A percentile compares a stretch with the other conserved stretches of the same genome.
These are phyloP conservation scores for Calonectria pseudoreteaudii DNA, from an alignment of 2,329 filamentous ascomycete species.

Conservation along the genomic window DNA sequence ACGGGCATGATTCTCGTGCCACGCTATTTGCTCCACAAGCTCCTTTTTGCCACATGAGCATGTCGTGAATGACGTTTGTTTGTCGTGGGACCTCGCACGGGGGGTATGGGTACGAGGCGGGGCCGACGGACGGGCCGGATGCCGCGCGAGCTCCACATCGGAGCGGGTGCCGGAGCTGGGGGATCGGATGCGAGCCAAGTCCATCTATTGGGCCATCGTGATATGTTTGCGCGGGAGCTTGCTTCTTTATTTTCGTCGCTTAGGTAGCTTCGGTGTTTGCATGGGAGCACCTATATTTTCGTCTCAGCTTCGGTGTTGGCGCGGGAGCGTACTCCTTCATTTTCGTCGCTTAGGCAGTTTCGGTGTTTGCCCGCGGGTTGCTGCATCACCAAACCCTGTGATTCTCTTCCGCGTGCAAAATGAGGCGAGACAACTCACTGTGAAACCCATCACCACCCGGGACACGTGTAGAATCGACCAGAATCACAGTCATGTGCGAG, in stretches of 20 bases:
- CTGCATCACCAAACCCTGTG: not conserved
- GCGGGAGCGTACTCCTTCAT: no score
- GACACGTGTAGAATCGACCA: not conserved
- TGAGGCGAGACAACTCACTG: not conserved
- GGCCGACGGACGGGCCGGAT: not conserved
- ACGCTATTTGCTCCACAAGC: not conserved
- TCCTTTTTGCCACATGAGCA: not conserved
- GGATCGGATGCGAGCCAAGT: not conserved
- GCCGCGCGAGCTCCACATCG: not conserved
- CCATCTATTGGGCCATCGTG: not conserved
- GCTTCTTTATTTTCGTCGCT: conserved; percentile 6
- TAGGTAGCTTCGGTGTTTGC: not conserved
- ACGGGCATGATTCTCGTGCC: not conserved
- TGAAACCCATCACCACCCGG: not conserved
- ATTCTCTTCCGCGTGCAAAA: not conserved
- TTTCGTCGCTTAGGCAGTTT: not conserved
- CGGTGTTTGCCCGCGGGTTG: not conserved
- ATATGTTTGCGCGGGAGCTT: not conserved
- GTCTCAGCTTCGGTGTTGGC: no score
- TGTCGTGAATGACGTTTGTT: not conserved
- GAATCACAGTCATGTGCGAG: not conserved
- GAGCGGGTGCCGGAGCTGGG: no score
- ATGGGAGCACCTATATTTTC: no score
- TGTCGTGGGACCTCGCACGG: not conserved
- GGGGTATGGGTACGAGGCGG: not conserved